Conservation (phyloP, 495 filamentous ascomycete species). For the Sphaerosporella brunnea region DNA sequence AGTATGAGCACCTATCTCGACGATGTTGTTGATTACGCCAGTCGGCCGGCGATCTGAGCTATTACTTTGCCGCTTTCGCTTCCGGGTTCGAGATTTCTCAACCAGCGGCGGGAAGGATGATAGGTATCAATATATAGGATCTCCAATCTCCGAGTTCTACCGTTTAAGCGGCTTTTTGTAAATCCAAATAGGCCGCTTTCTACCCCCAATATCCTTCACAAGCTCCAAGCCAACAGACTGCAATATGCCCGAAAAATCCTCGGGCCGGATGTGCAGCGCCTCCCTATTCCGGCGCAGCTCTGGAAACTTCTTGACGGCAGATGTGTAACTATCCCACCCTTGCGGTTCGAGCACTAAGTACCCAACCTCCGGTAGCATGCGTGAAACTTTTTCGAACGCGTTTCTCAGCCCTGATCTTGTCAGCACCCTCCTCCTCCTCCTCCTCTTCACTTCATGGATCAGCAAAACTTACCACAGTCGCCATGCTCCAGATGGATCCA, state of each 20-base stretch:
- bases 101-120: too few relatives aligned
- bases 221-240: constrained; percentile 9
- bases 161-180: too few relatives aligned
- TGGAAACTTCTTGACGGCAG: constrained; percentile 26
- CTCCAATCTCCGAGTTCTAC: too few relatives aligned
- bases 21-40: too few relatives aligned
- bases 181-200: background rate
- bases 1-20: too few relatives aligned
- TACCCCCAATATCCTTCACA: constrained; percentile 6
- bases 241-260: constrained; percentile 16
- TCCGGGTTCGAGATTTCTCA: too few relatives aligned
- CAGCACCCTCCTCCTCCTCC: too few relatives aligned
- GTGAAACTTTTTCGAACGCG: constrained; percentile 25
- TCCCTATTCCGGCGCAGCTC: constrained; percentile 7
- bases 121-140: too few relatives aligned
- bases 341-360: constrained; percentile 29
- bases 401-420: constrained; percentile 14
- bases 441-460: too few relatives aligned
- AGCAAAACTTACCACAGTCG: constrained; percentile 26
- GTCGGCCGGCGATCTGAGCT: too few relatives aligned
- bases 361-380: constrained; percentile 22
- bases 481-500: constrained; percentile 29
- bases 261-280: constrained; percentile 14
- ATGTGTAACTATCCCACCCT: constrained; percentile 27
- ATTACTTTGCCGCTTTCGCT: too few relatives aligned